phyloP scores from a whole-genome alignment of 2,329 filamentous ascomycete genomes.

The Scedosporium apiospermum region DNA sequence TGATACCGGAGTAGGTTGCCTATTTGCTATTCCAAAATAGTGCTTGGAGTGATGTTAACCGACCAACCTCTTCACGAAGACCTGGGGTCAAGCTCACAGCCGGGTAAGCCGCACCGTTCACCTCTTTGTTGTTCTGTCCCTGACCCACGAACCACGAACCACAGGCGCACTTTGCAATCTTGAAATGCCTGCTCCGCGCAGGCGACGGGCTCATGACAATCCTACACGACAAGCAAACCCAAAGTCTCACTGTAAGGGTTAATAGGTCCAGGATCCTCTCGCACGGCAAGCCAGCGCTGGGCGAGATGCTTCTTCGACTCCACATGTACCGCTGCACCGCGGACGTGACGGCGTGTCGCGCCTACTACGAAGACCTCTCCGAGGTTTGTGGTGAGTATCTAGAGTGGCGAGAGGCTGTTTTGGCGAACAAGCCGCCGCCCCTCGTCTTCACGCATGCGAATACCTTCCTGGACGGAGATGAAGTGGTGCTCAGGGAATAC shows the following conservation, averaged over 20 bases:
- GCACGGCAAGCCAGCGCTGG: constrained; percentile 48
- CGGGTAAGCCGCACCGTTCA: constrained; percentile 14
- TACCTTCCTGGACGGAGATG: constrained; percentile 30
- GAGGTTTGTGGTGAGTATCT: constrained; percentile 42
- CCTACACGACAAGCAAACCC: constrained; percentile 29
- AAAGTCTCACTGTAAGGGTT: constrained; percentile 43
- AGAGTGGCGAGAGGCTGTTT: constrained; percentile 44
- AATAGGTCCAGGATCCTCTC: constrained; percentile 46
- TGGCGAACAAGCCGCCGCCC: constrained; percentile 45
- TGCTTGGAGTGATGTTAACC: not conserved
- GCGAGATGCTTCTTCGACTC: constrained; percentile 46
- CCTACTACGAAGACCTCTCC: constrained; percentile 49
- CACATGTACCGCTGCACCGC: constrained; percentile 56
- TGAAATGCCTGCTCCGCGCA: constrained; percentile 46
- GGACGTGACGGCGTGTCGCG: constrained; percentile 40
- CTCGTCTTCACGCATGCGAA: constrained; percentile 58
- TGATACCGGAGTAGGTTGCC: constrained; percentile 18
- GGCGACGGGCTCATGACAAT: constrained; percentile 42
- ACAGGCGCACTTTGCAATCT: constrained; percentile 51
- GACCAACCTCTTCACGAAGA: not conserved
- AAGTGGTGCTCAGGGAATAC: constrained; percentile 41
- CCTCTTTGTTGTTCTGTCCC: not conserved
- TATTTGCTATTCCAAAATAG: no score
- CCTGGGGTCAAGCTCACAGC: constrained; percentile 33
- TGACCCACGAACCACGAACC: no score